Evolutionary conservation across 352 stramenopile genomes (phyloP), one percentile per base, ranked within the genome.

Genomic region (Phytophthora aleatoria): DNA sequence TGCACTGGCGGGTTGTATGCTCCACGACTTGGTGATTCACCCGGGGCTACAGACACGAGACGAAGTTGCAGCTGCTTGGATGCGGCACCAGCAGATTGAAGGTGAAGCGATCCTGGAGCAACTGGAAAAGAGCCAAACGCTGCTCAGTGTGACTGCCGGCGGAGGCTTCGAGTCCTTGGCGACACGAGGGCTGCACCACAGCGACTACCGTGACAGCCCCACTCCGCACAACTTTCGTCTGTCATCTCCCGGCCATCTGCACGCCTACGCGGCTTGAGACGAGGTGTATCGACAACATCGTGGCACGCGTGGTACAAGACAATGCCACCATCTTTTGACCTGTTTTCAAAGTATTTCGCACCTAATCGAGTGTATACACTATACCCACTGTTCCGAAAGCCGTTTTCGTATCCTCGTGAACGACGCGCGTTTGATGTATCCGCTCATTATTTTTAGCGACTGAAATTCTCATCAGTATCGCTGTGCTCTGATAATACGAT

Each of bases 11-110:
- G 87, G 85, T 12, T 83, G 69, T 11, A 50, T 76, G 13, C 26
- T 93, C 30, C 89, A 80, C 42, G 86, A 93, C 50, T 59, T 74
- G 31, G 47, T 81, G 13, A 69, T 91, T 16, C 41, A 64, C 3
- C 68, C 67, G 7, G 61, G 57, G 12, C 5, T 75, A 12, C 64
- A 69, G 20, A 76, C 68, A 33, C 50, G 53, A 13, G 63, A 63
- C 43, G 63, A 76, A 61, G 57, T 57, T 13, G 67, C 52, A 2
- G 57, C 53, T 1, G 67, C 51, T 5, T 75, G 67, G 67, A 71
- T 75, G 67, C 62, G 53, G 1, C 52, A 56, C 39, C 67, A 75
- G 48, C 67, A 75, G 48, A 53, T 69, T 12, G 67, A 75, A 36
- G 63, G 67, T 26, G 67, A 75, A 16, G 67, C 67, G 24, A 72